These are phyloP conservation scores for Berberis thunbergii DNA, from an alignment of 164 flowering plant species.

Conservation along the genomic window DNA sequence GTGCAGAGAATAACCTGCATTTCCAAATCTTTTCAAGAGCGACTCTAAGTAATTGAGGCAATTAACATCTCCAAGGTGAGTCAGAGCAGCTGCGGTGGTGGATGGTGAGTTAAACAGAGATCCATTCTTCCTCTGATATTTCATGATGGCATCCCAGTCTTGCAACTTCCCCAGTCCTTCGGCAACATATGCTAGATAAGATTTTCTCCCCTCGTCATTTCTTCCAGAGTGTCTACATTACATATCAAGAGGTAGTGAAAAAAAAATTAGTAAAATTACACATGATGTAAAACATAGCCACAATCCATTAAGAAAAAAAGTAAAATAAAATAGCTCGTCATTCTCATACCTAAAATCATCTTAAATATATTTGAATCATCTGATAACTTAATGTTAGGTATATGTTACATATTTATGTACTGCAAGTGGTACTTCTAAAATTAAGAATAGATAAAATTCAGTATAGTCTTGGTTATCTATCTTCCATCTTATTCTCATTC, in stretches of 20 bases:
- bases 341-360: background rate
- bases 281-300: background rate
- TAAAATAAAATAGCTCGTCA: background rate
- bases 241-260: background rate
- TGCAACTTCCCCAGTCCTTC: conserved; percentile 67
- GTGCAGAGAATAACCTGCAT: conserved; percentile 44
- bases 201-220: conserved; percentile 28
- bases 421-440: too few species aligned
- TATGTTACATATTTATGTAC: too few species aligned
- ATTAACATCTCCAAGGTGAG: conserved; percentile 30
- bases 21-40: conserved; percentile 39
- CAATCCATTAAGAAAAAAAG: background rate
- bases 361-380: background rate
- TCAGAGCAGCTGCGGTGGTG: conserved; percentile 71
- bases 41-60: conserved; percentile 60
- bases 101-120: conserved; percentile 91
- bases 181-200: conserved; percentile 63
- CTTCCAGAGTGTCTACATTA: conserved; percentile 17
- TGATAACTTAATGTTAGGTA: too few species aligned
- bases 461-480: background rate
- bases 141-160: conserved; percentile 61
- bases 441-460: background rate
- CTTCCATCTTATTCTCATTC: background rate
- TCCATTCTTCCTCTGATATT: conserved; percentile 78
- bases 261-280: background rate